These are phyloP conservation scores for Candida endomychidarum DNA, from an alignment of 805 yeast species.

Conservation along the genomic window DNA sequence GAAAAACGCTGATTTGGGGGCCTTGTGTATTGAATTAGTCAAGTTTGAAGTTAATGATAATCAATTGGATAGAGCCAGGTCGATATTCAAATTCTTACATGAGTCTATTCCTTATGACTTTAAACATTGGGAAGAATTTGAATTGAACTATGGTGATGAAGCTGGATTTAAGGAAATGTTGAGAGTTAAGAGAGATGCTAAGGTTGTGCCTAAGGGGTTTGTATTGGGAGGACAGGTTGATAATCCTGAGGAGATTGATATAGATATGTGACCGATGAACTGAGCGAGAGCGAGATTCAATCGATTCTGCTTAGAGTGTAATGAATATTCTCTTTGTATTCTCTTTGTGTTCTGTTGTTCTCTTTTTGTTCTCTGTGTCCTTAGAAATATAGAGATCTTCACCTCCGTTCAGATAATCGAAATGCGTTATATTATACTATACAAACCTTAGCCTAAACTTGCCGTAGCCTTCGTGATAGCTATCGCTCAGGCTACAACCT, in stretches of 20 bases:
- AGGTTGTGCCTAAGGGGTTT: conserved; percentile 47
- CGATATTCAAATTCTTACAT: conserved; percentile 47
- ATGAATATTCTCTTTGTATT: no score
- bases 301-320: no score
- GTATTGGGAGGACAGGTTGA: conserved; percentile 35
- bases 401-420: no score
- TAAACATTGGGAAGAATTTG: conserved; percentile 69
- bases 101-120: conserved; percentile 20
- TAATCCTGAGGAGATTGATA: conserved; percentile 63
- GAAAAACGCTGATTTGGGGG: conserved; percentile 25
- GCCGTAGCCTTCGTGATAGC: no score
- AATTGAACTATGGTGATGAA: conserved; percentile 68
- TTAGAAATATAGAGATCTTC: no score
- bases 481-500: no score
- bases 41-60: conserved; percentile 52
- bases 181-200: conserved; percentile 49
- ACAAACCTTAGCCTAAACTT: no score
- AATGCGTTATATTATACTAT: no score
- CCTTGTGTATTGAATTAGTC: conserved; percentile 45
- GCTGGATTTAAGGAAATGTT: conserved; percentile 73
- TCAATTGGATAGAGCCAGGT: conserved; percentile 63
- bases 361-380: no score
- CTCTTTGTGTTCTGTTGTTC: no score
- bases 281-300: no score
- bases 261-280: conserved; percentile 44